Evolutionary conservation across 2,329 filamentous ascomycete genomes (phyloP).

Genomic region (Sphaerulina vaccinii): DNA sequence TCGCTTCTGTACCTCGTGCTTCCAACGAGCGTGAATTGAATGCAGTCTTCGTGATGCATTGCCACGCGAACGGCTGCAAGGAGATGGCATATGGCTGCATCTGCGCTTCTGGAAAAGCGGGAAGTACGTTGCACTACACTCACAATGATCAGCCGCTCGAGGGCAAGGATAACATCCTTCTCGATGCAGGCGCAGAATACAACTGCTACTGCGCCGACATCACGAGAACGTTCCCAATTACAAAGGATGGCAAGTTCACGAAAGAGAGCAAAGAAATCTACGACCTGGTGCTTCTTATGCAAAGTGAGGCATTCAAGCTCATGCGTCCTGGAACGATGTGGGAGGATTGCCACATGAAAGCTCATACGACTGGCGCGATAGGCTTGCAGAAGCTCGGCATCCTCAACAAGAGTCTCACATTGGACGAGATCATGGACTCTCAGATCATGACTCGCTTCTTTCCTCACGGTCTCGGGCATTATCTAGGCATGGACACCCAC

Average conservation of each 20-base stretch:
- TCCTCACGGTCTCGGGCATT: conserved; percentile 53
- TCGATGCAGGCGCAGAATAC: conserved; percentile 72
- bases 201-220: conserved; percentile 58
- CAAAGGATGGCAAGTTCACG: conserved; percentile 60
- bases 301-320: conserved; percentile 69
- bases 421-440: conserved; percentile 47
- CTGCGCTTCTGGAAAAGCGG: conserved; percentile 74
- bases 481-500: conserved; percentile 55
- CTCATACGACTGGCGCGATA: conserved; percentile 78
- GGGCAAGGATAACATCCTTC: conserved; percentile 73
- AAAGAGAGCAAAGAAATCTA: conserved; percentile 62
- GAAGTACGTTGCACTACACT: conserved; percentile 84
- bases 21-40: conserved; percentile 81
- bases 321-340: conserved; percentile 74
- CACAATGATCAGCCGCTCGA: conserved; percentile 69
- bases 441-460: conserved; percentile 51
- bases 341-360: conserved; percentile 77
- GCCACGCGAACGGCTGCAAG: conserved; percentile 70
- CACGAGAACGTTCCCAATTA: conserved; percentile 84
- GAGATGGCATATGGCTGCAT: conserved; percentile 88
- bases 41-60: conserved; percentile 73
- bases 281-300: conserved; percentile 76
- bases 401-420: conserved; percentile 43
- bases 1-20: conserved; percentile 60
- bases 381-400: conserved; percentile 76